These are phyloP conservation scores for Pavlovales sp. DNA, from an alignment of 208 protist species.

Conservation along the genomic window DNA sequence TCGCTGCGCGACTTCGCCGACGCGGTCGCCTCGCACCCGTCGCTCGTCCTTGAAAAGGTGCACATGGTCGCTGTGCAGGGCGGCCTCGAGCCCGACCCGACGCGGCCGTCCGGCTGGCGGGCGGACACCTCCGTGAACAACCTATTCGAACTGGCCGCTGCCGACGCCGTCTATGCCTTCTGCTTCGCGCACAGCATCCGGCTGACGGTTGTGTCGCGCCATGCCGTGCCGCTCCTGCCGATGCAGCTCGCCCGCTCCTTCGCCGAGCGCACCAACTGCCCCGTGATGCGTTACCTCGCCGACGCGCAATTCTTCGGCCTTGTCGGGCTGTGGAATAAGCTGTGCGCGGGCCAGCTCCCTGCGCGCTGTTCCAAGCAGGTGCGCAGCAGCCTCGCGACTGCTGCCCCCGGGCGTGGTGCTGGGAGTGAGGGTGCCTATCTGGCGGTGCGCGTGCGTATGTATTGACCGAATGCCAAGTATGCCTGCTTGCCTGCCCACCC, in stretches of 20 bases:
- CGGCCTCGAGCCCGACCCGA: background rate
- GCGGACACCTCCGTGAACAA: background rate
- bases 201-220: background rate
- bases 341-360: background rate
- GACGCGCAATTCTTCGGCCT: background rate
- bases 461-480: too few species aligned
- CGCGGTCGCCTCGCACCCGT: too few species aligned
- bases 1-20: background rate
- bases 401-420: too few species aligned
- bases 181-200: background rate
- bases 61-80: background rate
- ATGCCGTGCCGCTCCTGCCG: background rate
- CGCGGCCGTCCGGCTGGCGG: background rate
- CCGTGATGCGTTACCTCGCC: background rate
- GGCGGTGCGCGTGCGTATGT: too few species aligned
- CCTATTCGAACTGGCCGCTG: background rate
- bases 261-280: background rate
- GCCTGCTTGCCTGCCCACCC: too few species aligned
- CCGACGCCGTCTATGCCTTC: background rate
- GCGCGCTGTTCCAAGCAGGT: background rate
- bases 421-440: too few species aligned
- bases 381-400: too few species aligned
- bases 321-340: background rate
- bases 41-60: background rate
- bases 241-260: background rate